Percentiles rank a stretch among this genome's conserved stretches.
Conservation (phyloP, 2,329 filamentous ascomycete genomes). For the Lasiodiplodia sp. region DNA sequence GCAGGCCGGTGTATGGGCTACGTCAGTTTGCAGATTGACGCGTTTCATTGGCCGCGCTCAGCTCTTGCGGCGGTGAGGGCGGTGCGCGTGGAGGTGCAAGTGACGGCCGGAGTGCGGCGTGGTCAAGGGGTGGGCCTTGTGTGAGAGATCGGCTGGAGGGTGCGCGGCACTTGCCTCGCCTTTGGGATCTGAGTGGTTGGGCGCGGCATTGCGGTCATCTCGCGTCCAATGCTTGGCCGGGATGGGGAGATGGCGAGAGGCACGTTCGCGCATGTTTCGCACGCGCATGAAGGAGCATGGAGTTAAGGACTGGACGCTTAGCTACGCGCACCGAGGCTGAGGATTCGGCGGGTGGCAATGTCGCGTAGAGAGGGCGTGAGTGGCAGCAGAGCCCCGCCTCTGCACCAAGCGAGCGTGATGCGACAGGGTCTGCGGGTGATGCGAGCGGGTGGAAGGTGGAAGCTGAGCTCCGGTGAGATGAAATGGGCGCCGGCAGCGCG, state of each 20-base stretch:
- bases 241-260: background rate
- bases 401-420: slow-evolving; percentile 18
- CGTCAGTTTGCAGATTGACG: background rate
- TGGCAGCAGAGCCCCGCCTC: slow-evolving; percentile 7
- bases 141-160: slow-evolving; percentile 7
- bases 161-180: slow-evolving; percentile 2
- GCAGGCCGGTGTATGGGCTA: slow-evolving; percentile 6
- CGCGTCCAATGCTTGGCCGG: background rate
- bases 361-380: background rate
- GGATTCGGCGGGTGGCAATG: slow-evolving; percentile 11
- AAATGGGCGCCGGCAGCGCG: slow-evolving; percentile 7
- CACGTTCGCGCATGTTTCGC: slow-evolving; percentile 23
- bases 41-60: background rate
- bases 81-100: slow-evolving; percentile 10
- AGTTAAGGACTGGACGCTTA: slow-evolving; percentile 2
- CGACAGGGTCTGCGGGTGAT: slow-evolving; percentile 24
- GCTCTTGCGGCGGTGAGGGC: slow-evolving; percentile 11
- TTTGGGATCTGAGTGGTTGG: background rate
- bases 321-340: slow-evolving; percentile 1
- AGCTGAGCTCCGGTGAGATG: slow-evolving; percentile 21
- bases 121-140: background rate
- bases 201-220: background rate
- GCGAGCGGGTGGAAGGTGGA: slow-evolving; percentile 23
- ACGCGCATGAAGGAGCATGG: slow-evolving; percentile 20
- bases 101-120: background rate